Percentiles rank a stretch among this genome's conserved stretches.
phyloP scores from a whole-genome alignment of 257 asterid genomes.

The Solanum clarkiae region DNA sequence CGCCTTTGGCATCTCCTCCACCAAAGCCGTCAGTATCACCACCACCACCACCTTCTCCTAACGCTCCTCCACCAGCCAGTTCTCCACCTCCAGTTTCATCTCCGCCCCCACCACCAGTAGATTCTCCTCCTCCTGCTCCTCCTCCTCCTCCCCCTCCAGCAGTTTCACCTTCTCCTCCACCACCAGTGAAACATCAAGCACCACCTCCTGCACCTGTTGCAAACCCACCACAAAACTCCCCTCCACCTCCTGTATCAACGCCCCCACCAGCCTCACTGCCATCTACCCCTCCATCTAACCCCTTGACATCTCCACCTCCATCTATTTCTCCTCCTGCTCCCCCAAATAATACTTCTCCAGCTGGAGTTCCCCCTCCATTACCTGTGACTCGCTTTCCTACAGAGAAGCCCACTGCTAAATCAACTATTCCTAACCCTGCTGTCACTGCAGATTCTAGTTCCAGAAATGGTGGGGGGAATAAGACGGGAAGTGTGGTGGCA shows the following conservation, averaged over 20 bases:
- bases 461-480: conserved; percentile 24
- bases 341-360: conserved; percentile 12
- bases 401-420: conserved; percentile 59
- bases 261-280: conserved; percentile 36
- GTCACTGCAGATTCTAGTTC: conserved; percentile 21
- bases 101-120: conserved; percentile 11
- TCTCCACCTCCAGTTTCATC: conserved; percentile 24
- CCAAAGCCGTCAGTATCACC: conserved; percentile 11
- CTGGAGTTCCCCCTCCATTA: conserved; percentile 15
- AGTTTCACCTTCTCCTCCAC: conserved; percentile 26
- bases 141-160: conserved; percentile 34
- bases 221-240: conserved; percentile 30
- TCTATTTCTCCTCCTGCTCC: conserved; percentile 29
- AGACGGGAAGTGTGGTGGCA: conserved; percentile 36
- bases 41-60: conserved; percentile 5
- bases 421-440: conserved; percentile 32
- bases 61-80: conserved; percentile 24
- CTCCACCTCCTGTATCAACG: conserved; percentile 28
- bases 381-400: conserved; percentile 25
- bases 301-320: conserved; percentile 21
- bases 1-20: conserved; percentile 12
- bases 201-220: conserved; percentile 41
- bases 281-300: conserved; percentile 21
- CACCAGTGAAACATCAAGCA: conserved; percentile 19
- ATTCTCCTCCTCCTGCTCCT: conserved; percentile 17